phyloP scores from a whole-genome alignment of 1,284 basidiomycete species.

The Cutaneotrichosporon curvatum region DNA sequence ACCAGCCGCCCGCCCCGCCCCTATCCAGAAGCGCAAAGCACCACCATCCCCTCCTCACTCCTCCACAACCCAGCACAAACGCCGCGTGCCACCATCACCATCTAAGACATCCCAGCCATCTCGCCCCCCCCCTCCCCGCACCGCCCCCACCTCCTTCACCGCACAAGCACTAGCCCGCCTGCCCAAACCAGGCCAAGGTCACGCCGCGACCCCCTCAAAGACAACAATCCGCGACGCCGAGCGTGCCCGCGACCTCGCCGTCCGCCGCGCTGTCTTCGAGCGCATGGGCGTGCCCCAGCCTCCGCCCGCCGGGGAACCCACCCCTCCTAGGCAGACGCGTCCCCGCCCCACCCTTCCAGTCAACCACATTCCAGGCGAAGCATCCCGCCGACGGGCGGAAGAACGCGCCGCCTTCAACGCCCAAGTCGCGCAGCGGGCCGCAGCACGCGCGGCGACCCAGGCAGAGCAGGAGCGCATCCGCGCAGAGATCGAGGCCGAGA shows the following conservation, averaged over 20 bases:
- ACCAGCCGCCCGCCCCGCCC: neutral
- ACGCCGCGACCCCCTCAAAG: conserved; percentile 7
- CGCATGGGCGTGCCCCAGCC: conserved; percentile 5
- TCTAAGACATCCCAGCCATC: too few relatives aligned
- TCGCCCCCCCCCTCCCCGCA: too few relatives aligned
- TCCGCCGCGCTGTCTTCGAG: conserved; percentile 26
- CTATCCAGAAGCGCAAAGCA: conserved; percentile 1
- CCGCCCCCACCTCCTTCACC: conserved; percentile 19
- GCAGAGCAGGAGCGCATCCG: conserved; percentile 12
- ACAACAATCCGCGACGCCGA: conserved; percentile 22
- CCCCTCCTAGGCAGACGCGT: too few relatives aligned
- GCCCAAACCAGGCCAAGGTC: conserved; percentile 24
- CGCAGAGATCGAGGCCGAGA: conserved; percentile 24
- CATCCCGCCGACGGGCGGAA: conserved; percentile 15
- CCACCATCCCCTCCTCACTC: neutral
- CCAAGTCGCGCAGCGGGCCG: conserved; percentile 11
- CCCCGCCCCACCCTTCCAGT: neutral
- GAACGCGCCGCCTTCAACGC: conserved; percentile 21
- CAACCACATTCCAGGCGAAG: conserved; percentile 27
- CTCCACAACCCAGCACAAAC: too few relatives aligned
- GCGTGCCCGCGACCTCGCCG: conserved; percentile 22
- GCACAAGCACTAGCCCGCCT: conserved; percentile 26
- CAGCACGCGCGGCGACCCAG: conserved; percentile 11
- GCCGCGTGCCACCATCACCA: too few relatives aligned
- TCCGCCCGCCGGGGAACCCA: neutral